Evolutionary conservation across 106 monocot genomes (phyloP), one percentile per base, ranked within the genome.

Genomic region (Alisma plantagoaquatica): DNA sequence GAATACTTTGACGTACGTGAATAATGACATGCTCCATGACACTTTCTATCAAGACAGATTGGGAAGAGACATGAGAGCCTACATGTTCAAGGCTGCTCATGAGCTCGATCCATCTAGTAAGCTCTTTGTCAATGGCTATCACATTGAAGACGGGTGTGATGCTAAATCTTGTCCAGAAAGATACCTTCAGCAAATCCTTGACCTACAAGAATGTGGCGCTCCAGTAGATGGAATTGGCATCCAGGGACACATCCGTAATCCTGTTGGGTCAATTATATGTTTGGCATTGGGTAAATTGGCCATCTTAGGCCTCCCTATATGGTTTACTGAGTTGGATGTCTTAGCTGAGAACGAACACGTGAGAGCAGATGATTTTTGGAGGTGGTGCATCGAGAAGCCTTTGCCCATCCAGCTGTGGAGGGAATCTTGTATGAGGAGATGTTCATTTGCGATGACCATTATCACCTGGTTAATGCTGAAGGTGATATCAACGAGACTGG

Each of bases 21-120:
- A 96, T 60, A 96, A 96, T 56, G 94, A 96, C 46, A 96, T 96
- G 94, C 94, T 96, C 49, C 94, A 96, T 74, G 94, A 81, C 6
- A 80, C 84, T 19, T 96, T 96, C 56, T 96, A 61, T 57, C 56
- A 75, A 63, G 78, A 89, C 48, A 77, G 73, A 33, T 56, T 96
- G 18, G 94, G 94, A 27, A 68, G 58, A 49, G 80, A 78, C 46
- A 89, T 89, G 41, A 61, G 84, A 64, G 63, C 81, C 28, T 81
- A 73, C 70, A 96, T 96, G 94, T 96, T 89, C 26, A 64, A 69
- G 67, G 77, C 67, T 60, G 58, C 94, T 38, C 73, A 79, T 51
- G 55, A 73, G 43, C 65, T 84, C 9, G 88, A 89, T 69, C 88
- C 88, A 53, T 78, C 72, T 3, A 70, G 84, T 3, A 59, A 52